Evolutionary conservation across 164 flowering plant genomes (phyloP).

Genomic region (Hamamelis virginiana): DNA sequence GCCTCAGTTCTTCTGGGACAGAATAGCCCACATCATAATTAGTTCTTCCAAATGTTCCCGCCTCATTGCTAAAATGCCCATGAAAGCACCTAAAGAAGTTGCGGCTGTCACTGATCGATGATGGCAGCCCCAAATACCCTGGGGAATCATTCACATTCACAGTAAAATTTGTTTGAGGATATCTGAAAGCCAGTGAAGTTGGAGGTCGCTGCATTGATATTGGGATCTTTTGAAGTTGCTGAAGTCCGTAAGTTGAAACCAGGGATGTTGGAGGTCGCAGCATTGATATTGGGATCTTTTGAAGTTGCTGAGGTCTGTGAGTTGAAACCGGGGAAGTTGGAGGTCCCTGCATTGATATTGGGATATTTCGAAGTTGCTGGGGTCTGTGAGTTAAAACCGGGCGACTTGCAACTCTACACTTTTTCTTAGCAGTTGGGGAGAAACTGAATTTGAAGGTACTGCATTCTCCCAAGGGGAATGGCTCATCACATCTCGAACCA

Average conservation of each 20-base stretch:
- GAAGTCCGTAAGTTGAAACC: background rate
- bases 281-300: background rate
- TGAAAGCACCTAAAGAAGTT: constrained; percentile 23
- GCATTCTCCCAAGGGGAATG: constrained; percentile 34
- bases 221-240: too few species aligned
- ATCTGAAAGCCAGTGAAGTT: background rate
- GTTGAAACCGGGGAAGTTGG: too few species aligned
- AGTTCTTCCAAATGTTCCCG: constrained; percentile 20
- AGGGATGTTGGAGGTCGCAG: background rate
- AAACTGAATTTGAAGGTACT: constrained; percentile 32
- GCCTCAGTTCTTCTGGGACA: constrained; percentile 6
- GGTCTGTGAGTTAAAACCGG: background rate
- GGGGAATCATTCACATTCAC: background rate
- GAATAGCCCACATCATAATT: constrained; percentile 17
- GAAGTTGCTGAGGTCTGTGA: background rate
- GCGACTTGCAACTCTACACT: too few species aligned
- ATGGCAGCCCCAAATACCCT: background rate
- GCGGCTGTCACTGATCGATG: background rate
- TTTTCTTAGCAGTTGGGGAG: background rate
- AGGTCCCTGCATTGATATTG: background rate
- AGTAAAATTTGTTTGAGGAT: constrained; percentile 13
- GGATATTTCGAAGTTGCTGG: background rate
- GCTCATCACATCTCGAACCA: background rate
- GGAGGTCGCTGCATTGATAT: background rate
- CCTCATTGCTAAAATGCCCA: constrained; percentile 18